phyloP scores from a whole-genome alignment of 495 filamentous ascomycete genomes.

The Neurospora tetrasperma region DNA sequence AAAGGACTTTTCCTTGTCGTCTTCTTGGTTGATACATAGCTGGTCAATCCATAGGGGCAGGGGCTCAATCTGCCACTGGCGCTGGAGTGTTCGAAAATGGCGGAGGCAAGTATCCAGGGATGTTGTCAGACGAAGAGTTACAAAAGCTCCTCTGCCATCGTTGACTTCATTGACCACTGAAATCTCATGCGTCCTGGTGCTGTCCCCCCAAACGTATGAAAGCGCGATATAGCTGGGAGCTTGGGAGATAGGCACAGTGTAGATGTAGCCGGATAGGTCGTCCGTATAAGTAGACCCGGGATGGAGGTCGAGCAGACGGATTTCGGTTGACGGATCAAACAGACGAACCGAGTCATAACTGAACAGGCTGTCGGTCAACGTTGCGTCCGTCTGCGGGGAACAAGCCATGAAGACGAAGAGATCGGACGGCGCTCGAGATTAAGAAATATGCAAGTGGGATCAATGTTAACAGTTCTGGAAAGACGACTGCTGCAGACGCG shows the following conservation, averaged over 20 bases:
- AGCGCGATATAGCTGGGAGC: not conserved
- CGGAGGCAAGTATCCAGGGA: not conserved
- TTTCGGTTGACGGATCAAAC: not conserved
- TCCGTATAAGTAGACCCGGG: not conserved
- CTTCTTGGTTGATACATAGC: slow-evolving; percentile 24
- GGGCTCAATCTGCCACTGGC: not conserved
- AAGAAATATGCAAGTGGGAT: not conserved
- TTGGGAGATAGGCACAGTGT: not conserved
- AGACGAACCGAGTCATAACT: not conserved
- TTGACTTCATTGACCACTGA: not conserved
- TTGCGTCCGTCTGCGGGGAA: not conserved
- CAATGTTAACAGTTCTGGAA: not conserved
- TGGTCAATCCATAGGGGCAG: slow-evolving; percentile 13
- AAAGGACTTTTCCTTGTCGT: slow-evolving; percentile 10
- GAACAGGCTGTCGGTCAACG: not conserved
- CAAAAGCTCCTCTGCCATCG: not conserved
- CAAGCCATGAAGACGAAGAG: not conserved
- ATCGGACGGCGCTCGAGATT: not conserved
- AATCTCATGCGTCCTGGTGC: not conserved
- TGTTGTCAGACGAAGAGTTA: not conserved
- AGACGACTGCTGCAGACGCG: not conserved
- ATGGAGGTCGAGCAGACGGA: not conserved
- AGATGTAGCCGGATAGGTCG: not conserved
- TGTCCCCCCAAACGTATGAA: not conserved
- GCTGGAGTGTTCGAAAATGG: not conserved